phyloP scores from a whole-genome alignment of 2,329 filamentous ascomycete species.

The Ophiobolus disseminans region DNA sequence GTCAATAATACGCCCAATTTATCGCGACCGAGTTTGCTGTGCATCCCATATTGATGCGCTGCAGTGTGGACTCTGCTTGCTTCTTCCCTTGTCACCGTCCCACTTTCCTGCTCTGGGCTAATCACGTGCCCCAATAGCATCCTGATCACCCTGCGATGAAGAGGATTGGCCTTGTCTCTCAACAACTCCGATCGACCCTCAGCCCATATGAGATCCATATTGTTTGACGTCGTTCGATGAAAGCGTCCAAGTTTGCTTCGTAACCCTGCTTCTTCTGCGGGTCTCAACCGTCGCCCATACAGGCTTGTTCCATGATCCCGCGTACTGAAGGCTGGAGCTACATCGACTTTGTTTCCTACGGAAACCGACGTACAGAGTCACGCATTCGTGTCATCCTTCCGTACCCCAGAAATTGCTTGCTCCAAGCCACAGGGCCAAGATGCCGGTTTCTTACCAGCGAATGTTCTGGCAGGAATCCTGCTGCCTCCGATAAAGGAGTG shows the following conservation, averaged over 20 bases:
- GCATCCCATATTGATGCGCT: slow-evolving; percentile 14
- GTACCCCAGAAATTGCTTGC: slow-evolving; percentile 11
- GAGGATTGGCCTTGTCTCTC: slow-evolving; percentile 12
- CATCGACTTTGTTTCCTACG: slow-evolving; percentile 19
- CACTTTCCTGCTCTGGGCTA: slow-evolving; percentile 4
- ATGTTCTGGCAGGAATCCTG: slow-evolving; percentile 1
- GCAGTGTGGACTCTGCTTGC: neutral
- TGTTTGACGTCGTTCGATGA: slow-evolving; percentile 6
- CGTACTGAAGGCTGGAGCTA: too few relatives aligned
- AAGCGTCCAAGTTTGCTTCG: slow-evolving; percentile 14
- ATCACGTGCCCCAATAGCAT: neutral
- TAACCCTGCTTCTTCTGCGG: slow-evolving; percentile 5
- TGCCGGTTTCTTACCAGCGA: slow-evolving; percentile 1
- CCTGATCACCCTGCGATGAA: slow-evolving; percentile 10
- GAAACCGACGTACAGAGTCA: slow-evolving; percentile 9
- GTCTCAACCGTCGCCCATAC: slow-evolving; percentile 8
- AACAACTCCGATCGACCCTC: slow-evolving; percentile 12
- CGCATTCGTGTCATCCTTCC: slow-evolving; percentile 9
- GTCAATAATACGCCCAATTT: slow-evolving; percentile 8
- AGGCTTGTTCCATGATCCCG: neutral
- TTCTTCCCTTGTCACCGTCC: neutral
- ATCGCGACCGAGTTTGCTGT: slow-evolving; percentile 9
- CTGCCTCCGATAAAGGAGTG: slow-evolving; percentile 5
- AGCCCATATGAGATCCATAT: slow-evolving; percentile 14
- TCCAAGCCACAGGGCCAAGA: slow-evolving; percentile 12